Conservation (phyloP, 139 green algal species). For the Chlorella vulgaris region DNA sequence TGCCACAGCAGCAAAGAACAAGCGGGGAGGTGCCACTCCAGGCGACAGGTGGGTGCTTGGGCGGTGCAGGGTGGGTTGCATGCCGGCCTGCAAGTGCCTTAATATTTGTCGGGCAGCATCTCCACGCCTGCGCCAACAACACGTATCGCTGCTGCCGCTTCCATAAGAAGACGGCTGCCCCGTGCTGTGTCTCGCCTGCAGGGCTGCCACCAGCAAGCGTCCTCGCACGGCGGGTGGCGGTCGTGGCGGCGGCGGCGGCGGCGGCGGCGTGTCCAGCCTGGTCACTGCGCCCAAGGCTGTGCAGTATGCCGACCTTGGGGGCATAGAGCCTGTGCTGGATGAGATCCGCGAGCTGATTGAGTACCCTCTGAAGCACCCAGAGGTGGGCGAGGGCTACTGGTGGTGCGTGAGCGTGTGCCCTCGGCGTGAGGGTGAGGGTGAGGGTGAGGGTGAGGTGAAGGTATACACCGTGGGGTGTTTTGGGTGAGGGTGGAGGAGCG, state of each 20-base stretch:
- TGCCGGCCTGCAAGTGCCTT: not conserved
- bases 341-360: constrained; percentile 89
- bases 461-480: too few species aligned
- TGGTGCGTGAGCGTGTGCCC: too few species aligned
- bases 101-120: too few species aligned
- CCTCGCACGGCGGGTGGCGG: constrained; percentile 7
- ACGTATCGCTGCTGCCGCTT: too few species aligned
- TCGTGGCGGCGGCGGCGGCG: not conserved
- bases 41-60: not conserved
- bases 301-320: constrained; percentile 83
- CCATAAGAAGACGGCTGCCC: too few species aligned
- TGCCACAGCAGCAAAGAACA: constrained; percentile 11
- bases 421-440: too few species aligned
- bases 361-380: constrained; percentile 89
- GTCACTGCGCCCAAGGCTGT: constrained; percentile 49
- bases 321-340: constrained; percentile 79
- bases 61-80: not conserved
- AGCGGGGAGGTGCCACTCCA: constrained; percentile 24
- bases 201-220: constrained; percentile 33
- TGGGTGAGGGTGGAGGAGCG: too few species aligned
- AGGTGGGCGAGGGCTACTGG: constrained; percentile 63
- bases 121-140: too few species aligned
- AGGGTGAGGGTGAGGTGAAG: too few species aligned
- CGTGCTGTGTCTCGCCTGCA: constrained; percentile 11
- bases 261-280: not conserved